phyloP scores from a whole-genome alignment of 2,329 filamentous ascomycete species.

The Neophaeococcomyces mojaviensis region DNA sequence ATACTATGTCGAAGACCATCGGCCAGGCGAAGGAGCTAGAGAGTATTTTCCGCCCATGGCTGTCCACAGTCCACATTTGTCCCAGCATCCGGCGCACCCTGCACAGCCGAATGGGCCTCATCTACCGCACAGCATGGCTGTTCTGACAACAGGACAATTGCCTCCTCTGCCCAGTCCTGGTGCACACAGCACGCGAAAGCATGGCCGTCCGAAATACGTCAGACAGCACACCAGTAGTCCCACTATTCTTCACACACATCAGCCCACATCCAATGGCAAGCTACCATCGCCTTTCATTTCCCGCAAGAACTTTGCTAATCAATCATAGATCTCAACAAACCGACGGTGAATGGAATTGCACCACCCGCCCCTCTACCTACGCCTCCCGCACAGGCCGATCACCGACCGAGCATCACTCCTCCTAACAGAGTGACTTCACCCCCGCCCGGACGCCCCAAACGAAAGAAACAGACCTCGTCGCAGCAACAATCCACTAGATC shows the following conservation, averaged over 20 bases:
- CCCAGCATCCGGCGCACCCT: conserved; percentile 26
- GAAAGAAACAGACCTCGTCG: conserved; percentile 39
- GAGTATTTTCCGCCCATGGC: conserved; percentile 79
- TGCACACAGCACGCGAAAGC: conserved; percentile 50
- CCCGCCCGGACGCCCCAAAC: conserved; percentile 42
- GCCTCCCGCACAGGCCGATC: conserved; percentile 39
- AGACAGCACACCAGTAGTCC: conserved; percentile 77
- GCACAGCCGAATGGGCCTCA: conserved; percentile 21
- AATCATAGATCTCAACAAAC: conserved; percentile 33
- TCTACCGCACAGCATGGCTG: conserved; percentile 61
- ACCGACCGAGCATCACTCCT: conserved; percentile 37
- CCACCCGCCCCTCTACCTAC: conserved; percentile 49
- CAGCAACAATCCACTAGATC: conserved; percentile 17
- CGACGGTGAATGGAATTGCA: conserved; percentile 28
- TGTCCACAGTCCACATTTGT: conserved; percentile 36
- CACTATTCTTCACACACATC: conserved; percentile 54
- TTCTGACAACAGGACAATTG: conserved; percentile 71
- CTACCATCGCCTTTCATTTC: conserved; percentile 14
- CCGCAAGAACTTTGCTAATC: conserved; percentile 30
- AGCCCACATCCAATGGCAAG: conserved; percentile 25
- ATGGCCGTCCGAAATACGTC: conserved; percentile 54
- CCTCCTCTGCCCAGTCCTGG: conserved; percentile 78
- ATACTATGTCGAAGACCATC: conserved; percentile 48
- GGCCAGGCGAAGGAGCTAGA: conserved; percentile 60
- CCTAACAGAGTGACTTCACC: conserved; percentile 45